These are phyloP conservation scores for Blastocystis sp. DNA, from an alignment of 352 stramenopile genomes.

Conservation along the genomic window DNA sequence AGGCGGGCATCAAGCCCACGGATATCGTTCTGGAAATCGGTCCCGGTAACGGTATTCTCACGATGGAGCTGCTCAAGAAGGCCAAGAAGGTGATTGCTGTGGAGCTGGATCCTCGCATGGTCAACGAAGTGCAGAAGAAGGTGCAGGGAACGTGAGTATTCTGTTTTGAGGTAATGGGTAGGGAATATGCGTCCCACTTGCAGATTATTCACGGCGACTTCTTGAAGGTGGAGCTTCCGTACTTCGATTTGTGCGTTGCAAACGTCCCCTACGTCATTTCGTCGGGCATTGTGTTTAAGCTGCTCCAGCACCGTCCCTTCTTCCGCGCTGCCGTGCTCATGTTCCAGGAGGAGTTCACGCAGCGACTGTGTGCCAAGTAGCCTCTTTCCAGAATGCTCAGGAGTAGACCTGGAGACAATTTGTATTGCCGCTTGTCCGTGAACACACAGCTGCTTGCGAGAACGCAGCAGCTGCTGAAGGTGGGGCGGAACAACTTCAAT, in stretches of 20 bases:
- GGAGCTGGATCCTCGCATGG: conserved; percentile 97
- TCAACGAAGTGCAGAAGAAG: conserved; percentile 96
- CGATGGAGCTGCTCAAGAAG: conserved; percentile 92
- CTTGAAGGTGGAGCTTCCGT: conserved; percentile 95
- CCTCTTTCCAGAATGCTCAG: conserved; percentile 4
- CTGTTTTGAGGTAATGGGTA: conserved; percentile 71
- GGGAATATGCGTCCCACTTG: conserved; percentile 86
- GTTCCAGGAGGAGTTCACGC: conserved; percentile 98
- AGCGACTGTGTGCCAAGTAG: conserved; percentile 90
- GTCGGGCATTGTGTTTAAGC: conserved; percentile 96
- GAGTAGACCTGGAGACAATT: conserved; percentile 84
- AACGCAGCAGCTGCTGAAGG: conserved; percentile 96
- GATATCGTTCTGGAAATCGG: conserved; percentile 94
- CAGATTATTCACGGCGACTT: conserved; percentile 98
- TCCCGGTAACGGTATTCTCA: conserved; percentile 96
- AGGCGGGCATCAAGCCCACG: conserved; percentile 88
- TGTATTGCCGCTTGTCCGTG: conserved; percentile 96
- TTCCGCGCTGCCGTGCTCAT: conserved; percentile 98
- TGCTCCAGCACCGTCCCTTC: conserved; percentile 92
- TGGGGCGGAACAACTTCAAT: conserved; percentile 96
- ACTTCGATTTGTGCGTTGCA: conserved; percentile 98
- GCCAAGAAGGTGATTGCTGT: conserved; percentile 95
- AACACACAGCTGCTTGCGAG: conserved; percentile 97
- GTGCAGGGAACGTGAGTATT: conserved; percentile 87
- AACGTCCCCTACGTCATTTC: conserved; percentile 99